Evolutionary conservation across 78 protist species (phyloP).

Genomic region (Emiliania huxleyi): DNA sequence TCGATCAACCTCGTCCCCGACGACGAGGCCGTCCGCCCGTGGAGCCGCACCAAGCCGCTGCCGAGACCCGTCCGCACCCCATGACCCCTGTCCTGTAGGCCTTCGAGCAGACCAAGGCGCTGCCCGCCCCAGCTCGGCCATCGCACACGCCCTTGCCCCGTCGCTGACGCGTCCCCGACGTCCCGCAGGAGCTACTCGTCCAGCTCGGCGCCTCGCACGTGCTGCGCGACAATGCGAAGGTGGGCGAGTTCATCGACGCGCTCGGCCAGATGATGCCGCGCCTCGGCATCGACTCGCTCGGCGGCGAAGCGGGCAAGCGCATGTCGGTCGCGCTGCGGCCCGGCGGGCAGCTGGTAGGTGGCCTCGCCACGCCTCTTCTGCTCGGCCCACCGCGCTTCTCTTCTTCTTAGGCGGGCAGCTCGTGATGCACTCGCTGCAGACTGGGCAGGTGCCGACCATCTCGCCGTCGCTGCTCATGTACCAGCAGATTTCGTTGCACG

Average conservation of each 20-base stretch:
- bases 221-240: background rate
- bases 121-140: too few species aligned
- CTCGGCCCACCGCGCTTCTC: too few species aligned
- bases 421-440: background rate
- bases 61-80: too few species aligned
- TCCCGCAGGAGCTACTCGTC: background rate
- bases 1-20: background rate
- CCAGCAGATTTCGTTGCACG: slow-evolving; percentile 19
- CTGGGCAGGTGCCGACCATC: background rate
- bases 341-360: background rate
- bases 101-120: background rate
- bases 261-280: slow-evolving; percentile 14
- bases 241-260: background rate
- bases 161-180: background rate
- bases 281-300: background rate
- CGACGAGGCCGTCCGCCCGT: too few species aligned
- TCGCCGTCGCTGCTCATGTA: slow-evolving; percentile 4
- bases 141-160: too few species aligned
- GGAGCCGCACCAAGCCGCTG: too few species aligned
- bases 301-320: background rate
- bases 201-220: slow-evolving; percentile 8
- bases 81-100: too few species aligned
- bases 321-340: background rate
- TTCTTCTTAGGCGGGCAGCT: background rate
- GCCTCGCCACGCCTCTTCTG: too few species aligned